Evolutionary conservation across 495 filamentous ascomycete species (phyloP).

Genomic region (Letharia columbiana): DNA sequence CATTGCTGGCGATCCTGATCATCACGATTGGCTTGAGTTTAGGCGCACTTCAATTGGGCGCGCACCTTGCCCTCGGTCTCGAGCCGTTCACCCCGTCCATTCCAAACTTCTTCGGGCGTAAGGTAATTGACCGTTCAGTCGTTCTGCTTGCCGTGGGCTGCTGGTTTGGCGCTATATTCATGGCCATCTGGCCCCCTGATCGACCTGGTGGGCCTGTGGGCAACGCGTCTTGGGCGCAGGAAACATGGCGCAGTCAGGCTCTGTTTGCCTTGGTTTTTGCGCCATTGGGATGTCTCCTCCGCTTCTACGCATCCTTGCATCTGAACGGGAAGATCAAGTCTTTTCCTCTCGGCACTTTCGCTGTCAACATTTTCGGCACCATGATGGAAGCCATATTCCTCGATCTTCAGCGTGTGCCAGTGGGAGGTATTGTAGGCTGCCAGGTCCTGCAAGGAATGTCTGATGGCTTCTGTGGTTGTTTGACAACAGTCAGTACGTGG

Average conservation of each 20-base stretch:
- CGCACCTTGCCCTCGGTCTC: conserved; percentile 65
- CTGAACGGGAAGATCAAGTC: conserved; percentile 57
- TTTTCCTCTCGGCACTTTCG: conserved; percentile 87
- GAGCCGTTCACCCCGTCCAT: conserved; percentile 48
- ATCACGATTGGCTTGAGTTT: conserved; percentile 60
- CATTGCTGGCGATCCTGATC: conserved; percentile 61
- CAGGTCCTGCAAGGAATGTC: conserved; percentile 75
- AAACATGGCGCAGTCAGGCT: conserved; percentile 64
- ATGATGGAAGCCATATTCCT: conserved; percentile 55
- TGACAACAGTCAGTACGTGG: conserved; percentile 93
- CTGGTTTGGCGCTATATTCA: conserved; percentile 72
- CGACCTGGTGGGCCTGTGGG: conserved; percentile 32
- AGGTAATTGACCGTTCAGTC: conserved; percentile 51
- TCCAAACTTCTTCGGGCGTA: conserved; percentile 47
- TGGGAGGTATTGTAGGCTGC: conserved; percentile 52
- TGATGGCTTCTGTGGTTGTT: conserved; percentile 86
- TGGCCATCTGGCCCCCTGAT: conserved; percentile 68
- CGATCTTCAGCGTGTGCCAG: conserved; percentile 58
- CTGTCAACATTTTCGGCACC: conserved; percentile 73
- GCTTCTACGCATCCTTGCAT: conserved; percentile 61
- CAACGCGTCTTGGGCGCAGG: conserved; percentile 30
- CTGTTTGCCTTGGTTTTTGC: conserved; percentile 79
- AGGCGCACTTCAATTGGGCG: conserved; percentile 59
- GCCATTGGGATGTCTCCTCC: conserved; percentile 65
- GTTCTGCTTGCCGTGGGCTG: conserved; percentile 57